Evolutionary conservation across 2,329 filamentous ascomycete species (phyloP).

Genomic region (Hypomyces perniciosus): DNA sequence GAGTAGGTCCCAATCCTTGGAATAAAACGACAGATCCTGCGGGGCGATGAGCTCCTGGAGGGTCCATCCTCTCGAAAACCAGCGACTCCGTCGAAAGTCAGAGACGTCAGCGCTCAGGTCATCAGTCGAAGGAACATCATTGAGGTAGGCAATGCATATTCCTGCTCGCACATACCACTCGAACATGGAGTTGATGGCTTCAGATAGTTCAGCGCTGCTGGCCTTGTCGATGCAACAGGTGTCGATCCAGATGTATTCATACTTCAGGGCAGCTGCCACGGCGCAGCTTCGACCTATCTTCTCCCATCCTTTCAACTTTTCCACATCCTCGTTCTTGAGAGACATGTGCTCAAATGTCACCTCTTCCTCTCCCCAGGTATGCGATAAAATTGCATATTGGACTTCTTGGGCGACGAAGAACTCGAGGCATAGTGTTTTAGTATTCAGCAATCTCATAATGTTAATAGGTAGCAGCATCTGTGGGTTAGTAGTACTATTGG

Average conservation of each 20-base stretch:
- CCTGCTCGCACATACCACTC: constrained; percentile 24
- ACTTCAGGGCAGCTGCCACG: constrained; percentile 13
- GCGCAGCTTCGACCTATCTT: constrained; percentile 20
- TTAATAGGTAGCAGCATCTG: too few species aligned
- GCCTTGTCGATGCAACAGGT: constrained; percentile 29
- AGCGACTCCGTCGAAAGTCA: constrained; percentile 15
- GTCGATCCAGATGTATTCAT: constrained; percentile 26
- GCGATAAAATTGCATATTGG: constrained; percentile 24
- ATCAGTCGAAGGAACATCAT: constrained; percentile 14
- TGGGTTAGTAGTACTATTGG: too few species aligned
- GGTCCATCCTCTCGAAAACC: constrained; percentile 26
- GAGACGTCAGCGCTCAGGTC: constrained; percentile 4
- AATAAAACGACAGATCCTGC: constrained; percentile 20
- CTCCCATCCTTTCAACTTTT: constrained; percentile 4
- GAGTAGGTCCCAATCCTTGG: constrained; percentile 17
- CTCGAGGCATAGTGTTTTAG: constrained; percentile 17
- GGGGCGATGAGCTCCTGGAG: constrained; percentile 26
- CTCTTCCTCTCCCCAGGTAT: constrained; percentile 22
- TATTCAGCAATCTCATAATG: constrained; percentile 22
- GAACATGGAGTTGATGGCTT: constrained; percentile 29
- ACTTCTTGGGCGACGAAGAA: constrained; percentile 15
- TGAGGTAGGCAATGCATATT: constrained; percentile 23
- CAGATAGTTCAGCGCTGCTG: constrained; percentile 26
- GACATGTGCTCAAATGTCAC: constrained; percentile 17
- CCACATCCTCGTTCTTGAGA: not conserved